These are phyloP conservation scores for Diaporthe ampelina DNA, from an alignment of 2,329 filamentous ascomycete genomes.

Conservation along the genomic window DNA sequence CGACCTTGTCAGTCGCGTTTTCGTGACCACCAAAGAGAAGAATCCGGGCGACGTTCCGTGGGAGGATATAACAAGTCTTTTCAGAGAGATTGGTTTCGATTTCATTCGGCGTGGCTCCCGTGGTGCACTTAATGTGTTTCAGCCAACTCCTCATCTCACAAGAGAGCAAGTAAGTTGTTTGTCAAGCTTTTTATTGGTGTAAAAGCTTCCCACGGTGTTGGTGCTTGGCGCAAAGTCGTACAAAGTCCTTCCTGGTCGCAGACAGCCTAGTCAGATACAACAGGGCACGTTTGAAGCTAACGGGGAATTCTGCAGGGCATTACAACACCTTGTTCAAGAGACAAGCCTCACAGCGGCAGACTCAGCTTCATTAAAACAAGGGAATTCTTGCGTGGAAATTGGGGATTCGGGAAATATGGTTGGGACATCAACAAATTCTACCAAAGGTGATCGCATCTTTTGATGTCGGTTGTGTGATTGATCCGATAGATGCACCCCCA, in stretches of 20 bases:
- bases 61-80: background rate
- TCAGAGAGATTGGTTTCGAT: background rate
- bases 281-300: background rate
- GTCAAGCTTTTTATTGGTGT: background rate
- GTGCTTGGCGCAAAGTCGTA: background rate
- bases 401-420: background rate
- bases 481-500: no score
- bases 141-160: background rate
- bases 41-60: background rate
- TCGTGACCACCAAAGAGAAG: no score
- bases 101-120: no score
- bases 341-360: background rate
- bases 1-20: background rate
- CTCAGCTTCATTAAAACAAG: background rate
- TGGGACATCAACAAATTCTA: background rate
- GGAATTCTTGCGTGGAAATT: background rate
- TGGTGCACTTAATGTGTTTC: background rate
- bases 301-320: background rate
- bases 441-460: background rate
- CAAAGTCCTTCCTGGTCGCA: background rate
- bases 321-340: background rate
- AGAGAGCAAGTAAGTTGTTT: background rate
- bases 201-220: background rate
- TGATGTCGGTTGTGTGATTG: background rate
- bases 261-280: background rate